Evolutionary conservation across 768 basidiomycete species (phyloP), one percentile per base, ranked within the genome.

Genomic region (Rhizopogon vinicolor): DNA sequence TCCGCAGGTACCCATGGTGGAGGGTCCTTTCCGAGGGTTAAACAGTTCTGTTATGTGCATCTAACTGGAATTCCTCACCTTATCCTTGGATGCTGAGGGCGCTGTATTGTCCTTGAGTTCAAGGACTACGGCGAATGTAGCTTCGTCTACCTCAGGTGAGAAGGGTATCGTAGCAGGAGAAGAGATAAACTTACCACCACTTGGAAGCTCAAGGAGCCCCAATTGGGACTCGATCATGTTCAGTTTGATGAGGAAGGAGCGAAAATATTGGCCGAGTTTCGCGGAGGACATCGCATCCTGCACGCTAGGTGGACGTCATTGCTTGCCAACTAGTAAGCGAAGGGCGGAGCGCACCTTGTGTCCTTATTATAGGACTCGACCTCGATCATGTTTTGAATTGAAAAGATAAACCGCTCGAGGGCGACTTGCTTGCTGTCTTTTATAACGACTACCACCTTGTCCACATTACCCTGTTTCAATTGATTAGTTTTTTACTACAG

Each of bases 381-480:
- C 52, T 84, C 67, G 29, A 92, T 81, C 83, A 95, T 86, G 67
- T 80, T 88, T 57, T 87, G 85, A n/a, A 96, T 68, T 22, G 91
- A 85, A 68, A 97, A 93, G 18, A 96, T 80, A 68, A 90, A 97
- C 3, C 94, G 82, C 67, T 98, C 95, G n/a, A 97, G 72, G 14
- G 92, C 80, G 22, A 86, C 75, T 57, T 93, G 86, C 9, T 89
- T 80, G 59, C 83, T 84, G 65, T 89, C 83, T 63, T 93, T 94
- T 68, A 98, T 86, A 33, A 94, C 87, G 6, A 98, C 74, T 3
- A 91, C 80, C 7, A 94, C 83, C 60, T 91, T 87, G 54, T 89
- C 83, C 1, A 94, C 79, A 58, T 81, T 83, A 12, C 92, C 91
- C 91, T 94, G 54, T 9, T 7, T 29, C 22, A 3, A 12, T 52